These are phyloP conservation scores for Trametes gibbosa DNA, from an alignment of 768 basidiomycete species.

Conservation along the genomic window DNA sequence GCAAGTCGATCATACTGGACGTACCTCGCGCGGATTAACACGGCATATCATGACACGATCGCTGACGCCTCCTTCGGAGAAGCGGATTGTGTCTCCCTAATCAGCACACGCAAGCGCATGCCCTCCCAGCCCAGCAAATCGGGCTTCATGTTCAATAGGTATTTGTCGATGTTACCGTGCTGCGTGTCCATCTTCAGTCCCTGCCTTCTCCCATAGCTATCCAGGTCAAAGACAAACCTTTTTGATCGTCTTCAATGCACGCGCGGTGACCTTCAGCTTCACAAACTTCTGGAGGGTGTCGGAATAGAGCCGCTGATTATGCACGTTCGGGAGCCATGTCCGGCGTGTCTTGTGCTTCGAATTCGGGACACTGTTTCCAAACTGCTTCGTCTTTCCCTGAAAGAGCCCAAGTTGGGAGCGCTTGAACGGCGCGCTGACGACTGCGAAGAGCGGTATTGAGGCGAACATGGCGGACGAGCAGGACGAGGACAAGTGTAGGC, in stretches of 20 bases:
- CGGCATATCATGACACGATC: not conserved
- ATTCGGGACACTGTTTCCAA: conserved; percentile 88
- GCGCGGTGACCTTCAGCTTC: conserved; percentile 68
- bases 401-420: conserved; percentile 79
- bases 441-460: conserved; percentile 29
- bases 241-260: conserved; percentile 78
- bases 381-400: conserved; percentile 75
- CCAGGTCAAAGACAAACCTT: conserved; percentile 49
- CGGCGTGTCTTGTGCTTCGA: conserved; percentile 86
- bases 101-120: conserved; percentile 38
- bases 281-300: conserved; percentile 58
- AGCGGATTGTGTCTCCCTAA: conserved; percentile 31
- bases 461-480: conserved; percentile 33
- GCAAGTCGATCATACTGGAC: not conserved
- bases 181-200: not conserved
- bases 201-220: no score
- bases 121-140: conserved; percentile 41
- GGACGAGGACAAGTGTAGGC: not conserved
- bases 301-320: conserved; percentile 70
- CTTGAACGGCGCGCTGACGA: conserved; percentile 70
- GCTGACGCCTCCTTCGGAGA: not conserved
- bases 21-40: not conserved
- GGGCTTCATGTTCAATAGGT: conserved; percentile 40
- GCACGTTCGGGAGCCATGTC: conserved; percentile 87
- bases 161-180: conserved; percentile 38